Evolutionary conservation across 805 yeast species (phyloP), one percentile per base, ranked within the genome.

Genomic region (Barnettozyma siamensis): DNA sequence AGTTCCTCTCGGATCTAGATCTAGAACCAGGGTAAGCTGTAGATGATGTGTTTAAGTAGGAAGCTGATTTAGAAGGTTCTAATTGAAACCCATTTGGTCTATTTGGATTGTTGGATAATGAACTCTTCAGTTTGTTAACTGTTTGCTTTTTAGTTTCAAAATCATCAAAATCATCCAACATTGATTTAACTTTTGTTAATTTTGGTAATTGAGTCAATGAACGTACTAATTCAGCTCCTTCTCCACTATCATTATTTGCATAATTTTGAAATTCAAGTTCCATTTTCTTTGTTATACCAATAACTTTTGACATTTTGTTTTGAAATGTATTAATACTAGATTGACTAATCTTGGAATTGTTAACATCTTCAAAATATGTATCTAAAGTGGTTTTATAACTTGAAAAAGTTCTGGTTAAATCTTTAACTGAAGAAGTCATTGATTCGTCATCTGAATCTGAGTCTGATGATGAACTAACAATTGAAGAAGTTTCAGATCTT

Each of bases 171-270:
- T 47, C 56, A 41, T 55, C 59, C 38, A 57, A 40, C 57, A 57
- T 50, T 8, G 60, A 57, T 37, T 48, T 54, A 2, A 41, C 40
- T 29, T 48, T 52, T 23, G 41, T 43, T 3, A 55, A 23, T 15
- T 42, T 38, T 3, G 59, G 58, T 63, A 51, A 20, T 8, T 72
- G 74, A 0, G 75, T 69, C 19, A 70, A 48, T 0, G 67, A 57
- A 26, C 74, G 57, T 23, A 71, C 69, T 16, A 70, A 46, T 30
- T 60, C 62, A 0, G 69, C 70, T 13, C 66, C 64, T 38, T 63
- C 67, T 7, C 41, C 31, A 21, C 21, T 31, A 16, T 66, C 70
- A 18, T 46, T 45, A 26, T 47, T 53, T 3, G 69, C 68, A n/a
- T 63, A 61, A 31, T 59, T 63, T 16, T 49, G 46, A 33, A 59